These are phyloP conservation scores for Pythium aristosporum DNA, from an alignment of 352 stramenopile species.

Conservation along the genomic window DNA sequence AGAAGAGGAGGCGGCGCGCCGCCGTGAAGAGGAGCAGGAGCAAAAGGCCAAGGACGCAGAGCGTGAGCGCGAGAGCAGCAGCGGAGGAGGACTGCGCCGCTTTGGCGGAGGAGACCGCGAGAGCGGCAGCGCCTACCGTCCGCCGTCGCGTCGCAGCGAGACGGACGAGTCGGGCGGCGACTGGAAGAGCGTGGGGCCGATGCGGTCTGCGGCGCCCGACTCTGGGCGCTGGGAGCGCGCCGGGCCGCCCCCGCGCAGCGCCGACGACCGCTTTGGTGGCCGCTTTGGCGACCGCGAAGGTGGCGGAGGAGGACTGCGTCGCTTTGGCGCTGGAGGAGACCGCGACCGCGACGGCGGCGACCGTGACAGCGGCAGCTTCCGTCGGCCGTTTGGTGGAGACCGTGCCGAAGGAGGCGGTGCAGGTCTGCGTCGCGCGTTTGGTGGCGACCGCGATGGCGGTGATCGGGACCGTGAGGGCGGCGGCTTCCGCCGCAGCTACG, in stretches of 20 bases:
- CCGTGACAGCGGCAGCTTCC: slow-evolving; percentile 5
- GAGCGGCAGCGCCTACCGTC: slow-evolving; percentile 29
- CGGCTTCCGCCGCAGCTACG: too few relatives aligned
- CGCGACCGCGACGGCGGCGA: slow-evolving; percentile 1
- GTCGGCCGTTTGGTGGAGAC: slow-evolving; percentile 23
- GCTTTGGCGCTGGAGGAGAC: slow-evolving; percentile 6
- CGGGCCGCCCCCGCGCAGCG: slow-evolving; percentile 41
- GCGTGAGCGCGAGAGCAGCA: neutral
- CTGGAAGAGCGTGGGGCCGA: slow-evolving; percentile 60
- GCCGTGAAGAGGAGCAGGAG: slow-evolving; percentile 45
- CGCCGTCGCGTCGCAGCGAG: slow-evolving; percentile 31
- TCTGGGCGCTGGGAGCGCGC: slow-evolving; percentile 55
- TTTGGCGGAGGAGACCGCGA: slow-evolving; percentile 15
- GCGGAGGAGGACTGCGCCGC: slow-evolving; percentile 17
- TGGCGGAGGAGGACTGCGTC: neutral
- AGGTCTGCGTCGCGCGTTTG: neutral
- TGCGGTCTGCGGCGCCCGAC: slow-evolving; percentile 41
- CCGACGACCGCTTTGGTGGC: slow-evolving; percentile 24
- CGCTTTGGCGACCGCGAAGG: slow-evolving; percentile 8
- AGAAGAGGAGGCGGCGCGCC: slow-evolving; percentile 54
- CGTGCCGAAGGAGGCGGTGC: slow-evolving; percentile 17
- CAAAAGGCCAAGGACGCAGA: slow-evolving; percentile 12
- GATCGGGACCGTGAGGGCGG: slow-evolving; percentile 27
- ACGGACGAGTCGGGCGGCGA: slow-evolving; percentile 42
- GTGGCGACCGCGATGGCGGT: slow-evolving; percentile 12